Percentiles rank a stretch among this genome's conserved stretches.
phyloP scores from a whole-genome alignment of 2,329 filamentous ascomycete species.

The Cercospora beticola region DNA sequence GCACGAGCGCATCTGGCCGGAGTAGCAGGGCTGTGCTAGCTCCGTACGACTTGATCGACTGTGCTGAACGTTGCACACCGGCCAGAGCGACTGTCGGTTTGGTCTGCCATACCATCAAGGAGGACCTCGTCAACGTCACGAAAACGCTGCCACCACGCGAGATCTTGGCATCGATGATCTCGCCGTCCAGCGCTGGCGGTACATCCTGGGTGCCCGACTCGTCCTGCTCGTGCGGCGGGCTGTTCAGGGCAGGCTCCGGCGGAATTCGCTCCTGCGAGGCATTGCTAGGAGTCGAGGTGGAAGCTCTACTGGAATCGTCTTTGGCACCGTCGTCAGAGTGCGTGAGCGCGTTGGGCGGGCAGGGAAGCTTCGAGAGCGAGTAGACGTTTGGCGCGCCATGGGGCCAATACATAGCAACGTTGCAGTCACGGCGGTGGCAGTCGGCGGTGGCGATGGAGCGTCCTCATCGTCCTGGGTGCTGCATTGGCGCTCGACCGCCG shows the following conservation, averaged over 20 bases:
- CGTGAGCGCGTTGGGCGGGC: constrained; percentile 54
- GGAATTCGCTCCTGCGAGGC: constrained; percentile 9
- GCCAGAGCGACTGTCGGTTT: constrained; percentile 88
- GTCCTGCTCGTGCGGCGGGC: background rate
- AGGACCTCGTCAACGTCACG: constrained; percentile 79
- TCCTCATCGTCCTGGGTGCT: background rate
- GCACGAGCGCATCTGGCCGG: constrained; percentile 85
- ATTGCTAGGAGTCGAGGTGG: constrained; percentile 10
- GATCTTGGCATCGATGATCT: constrained; percentile 71
- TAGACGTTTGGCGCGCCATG: constrained; percentile 81
- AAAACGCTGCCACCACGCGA: constrained; percentile 81
- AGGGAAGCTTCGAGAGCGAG: constrained; percentile 68
- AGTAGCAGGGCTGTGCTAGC: constrained; percentile 80
- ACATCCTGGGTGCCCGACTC: background rate
- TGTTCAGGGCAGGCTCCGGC: constrained; percentile 1
- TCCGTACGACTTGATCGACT: constrained; percentile 80
- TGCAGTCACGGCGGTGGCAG: constrained; percentile 12
- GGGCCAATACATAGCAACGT: constrained; percentile 78
- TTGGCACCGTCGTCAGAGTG: constrained; percentile 59
- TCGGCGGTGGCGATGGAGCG: background rate
- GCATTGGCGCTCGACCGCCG: background rate
- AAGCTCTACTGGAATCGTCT: constrained; percentile 24
- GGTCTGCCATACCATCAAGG: constrained; percentile 94
- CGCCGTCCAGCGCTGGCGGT: constrained; percentile 11
- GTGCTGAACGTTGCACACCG: constrained; percentile 75